Evolutionary conservation across 805 yeast species (phyloP), one percentile per base, ranked within the genome.

Genomic region (Soucietia sequanensis): DNA sequence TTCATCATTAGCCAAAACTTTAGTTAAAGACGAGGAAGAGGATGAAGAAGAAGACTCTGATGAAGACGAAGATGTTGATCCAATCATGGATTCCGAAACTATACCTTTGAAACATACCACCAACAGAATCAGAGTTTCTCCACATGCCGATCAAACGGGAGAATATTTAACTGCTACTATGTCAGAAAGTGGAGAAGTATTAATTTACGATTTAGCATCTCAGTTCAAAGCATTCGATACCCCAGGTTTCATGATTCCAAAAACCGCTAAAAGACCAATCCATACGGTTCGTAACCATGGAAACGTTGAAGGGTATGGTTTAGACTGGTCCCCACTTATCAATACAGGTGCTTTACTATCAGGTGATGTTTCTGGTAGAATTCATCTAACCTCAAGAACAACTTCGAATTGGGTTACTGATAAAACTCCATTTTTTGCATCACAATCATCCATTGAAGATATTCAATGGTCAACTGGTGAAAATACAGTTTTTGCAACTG

Each of bases 391-490:
- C 6, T 72, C 77, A 34, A 77, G 95, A 58, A 84, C 86, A 28
- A 73, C 84, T 4, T 72, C 83, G 21, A 76, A 72, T 44, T 93
- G 97, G 96, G 68, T 71, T 30, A 89, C 98, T 2, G 97, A 91
- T 50, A 79, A 80, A 50, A 77, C 81, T 8, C 86, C 97, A 21
- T 93, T 79, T 61, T 71, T 67, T 39, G 81, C 83, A 42, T 72
- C 76, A 16, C 75, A 80, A 37, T 69, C 84, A 25, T 84, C 93
- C n/a, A 83, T 93, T 39, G 99, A 93, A 65, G 99, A 93, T 56
- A 78, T 93, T 39, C 98, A 93, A 62, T 93, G 98, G 97, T 86
- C 96, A 9, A 84, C 83, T 35, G 78, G 90, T 4, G 98, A 93
- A 58, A 76, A 75, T 43, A 88, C 97, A 0, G 99, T 93, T 20